Evolutionary conservation across 2,329 filamentous ascomycete species (phyloP).

Genomic region (Cladorrhinum sp.): DNA sequence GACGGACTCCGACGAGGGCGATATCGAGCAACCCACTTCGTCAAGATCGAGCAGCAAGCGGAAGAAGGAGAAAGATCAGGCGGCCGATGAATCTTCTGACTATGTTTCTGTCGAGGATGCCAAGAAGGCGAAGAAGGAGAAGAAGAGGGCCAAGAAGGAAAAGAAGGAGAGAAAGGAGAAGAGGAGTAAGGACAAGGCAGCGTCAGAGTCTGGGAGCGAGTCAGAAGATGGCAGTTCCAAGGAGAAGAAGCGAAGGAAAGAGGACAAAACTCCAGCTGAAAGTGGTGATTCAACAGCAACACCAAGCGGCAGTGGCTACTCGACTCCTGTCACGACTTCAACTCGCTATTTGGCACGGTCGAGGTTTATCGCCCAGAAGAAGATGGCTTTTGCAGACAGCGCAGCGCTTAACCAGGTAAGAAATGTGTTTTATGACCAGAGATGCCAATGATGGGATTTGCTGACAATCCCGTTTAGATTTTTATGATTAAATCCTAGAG

Average conservation of each 20-base stretch:
- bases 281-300: slow-evolving; percentile 48
- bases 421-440: background rate
- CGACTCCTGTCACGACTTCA: slow-evolving; percentile 33
- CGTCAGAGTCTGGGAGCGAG: slow-evolving; percentile 27
- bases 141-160: slow-evolving; percentile 33
- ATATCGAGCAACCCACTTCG: slow-evolving; percentile 30
- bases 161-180: slow-evolving; percentile 52
- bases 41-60: slow-evolving; percentile 34
- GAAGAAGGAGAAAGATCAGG: slow-evolving; percentile 26
- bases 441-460: background rate
- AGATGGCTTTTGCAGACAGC: slow-evolving; percentile 74
- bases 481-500: slow-evolving; percentile 62
- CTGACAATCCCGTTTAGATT: slow-evolving; percentile 46
- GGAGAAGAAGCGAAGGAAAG: slow-evolving; percentile 25
- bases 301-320: slow-evolving; percentile 39
- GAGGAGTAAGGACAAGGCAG: slow-evolving; percentile 38
- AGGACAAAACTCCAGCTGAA: slow-evolving; percentile 31
- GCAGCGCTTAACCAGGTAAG: slow-evolving; percentile 81
- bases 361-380: slow-evolving; percentile 85
- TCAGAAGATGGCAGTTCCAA: slow-evolving; percentile 29
- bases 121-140: slow-evolving; percentile 25
- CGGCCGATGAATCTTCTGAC: slow-evolving; percentile 1
- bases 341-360: slow-evolving; percentile 72
- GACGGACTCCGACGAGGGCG: slow-evolving; percentile 37
- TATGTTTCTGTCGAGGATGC: slow-evolving; percentile 7